A percentile compares a stretch with the other conserved stretches of the same genome.
Evolutionary conservation across 192 early-diverging fungal genomes (phyloP).

Genomic region (Entomortierella chlamydospora): DNA sequence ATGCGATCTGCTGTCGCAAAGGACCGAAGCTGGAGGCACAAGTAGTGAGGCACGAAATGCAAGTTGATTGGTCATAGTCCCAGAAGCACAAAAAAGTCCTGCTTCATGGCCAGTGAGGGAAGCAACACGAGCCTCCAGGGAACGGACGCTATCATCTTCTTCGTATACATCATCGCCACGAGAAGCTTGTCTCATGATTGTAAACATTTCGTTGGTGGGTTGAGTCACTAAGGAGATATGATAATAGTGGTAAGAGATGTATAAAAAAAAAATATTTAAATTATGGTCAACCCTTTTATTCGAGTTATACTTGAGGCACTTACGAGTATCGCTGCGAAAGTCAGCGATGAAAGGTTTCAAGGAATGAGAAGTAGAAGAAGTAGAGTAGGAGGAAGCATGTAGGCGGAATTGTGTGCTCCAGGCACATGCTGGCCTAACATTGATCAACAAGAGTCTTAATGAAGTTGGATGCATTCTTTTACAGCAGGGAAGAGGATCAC

Average conservation of each 20-base stretch:
- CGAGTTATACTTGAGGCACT: too few species aligned
- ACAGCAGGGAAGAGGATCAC: too few species aligned
- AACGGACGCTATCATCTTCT: slow-evolving; percentile 78
- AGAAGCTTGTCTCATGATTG: slow-evolving; percentile 64
- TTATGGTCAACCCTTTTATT: too few species aligned
- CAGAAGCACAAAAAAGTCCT: slow-evolving; percentile 83
- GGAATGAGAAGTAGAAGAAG: background rate
- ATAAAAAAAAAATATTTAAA: background rate
- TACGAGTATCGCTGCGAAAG: slow-evolving; percentile 65
- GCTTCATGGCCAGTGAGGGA: slow-evolving; percentile 80
- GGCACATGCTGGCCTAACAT: too few species aligned
- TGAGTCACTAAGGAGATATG: slow-evolving; percentile 44
- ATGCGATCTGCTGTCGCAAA: slow-evolving; percentile 83
- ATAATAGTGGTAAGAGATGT: background rate
- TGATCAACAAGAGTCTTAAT: too few species aligned
- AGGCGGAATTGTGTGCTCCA: too few species aligned
- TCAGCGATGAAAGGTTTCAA: slow-evolving; percentile 31
- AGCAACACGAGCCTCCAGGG: slow-evolving; percentile 75
- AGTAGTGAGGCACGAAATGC: slow-evolving; percentile 80
- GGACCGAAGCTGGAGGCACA: slow-evolving; percentile 80
- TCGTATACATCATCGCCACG: slow-evolving; percentile 70
- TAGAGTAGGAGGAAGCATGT: background rate
- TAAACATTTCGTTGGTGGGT: slow-evolving; percentile 72
- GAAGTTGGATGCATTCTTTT: background rate
- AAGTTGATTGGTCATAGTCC: slow-evolving; percentile 87